These are phyloP conservation scores for Jaenimonas drosophilae DNA, from an alignment of 208 protist genomes.

Conservation along the genomic window DNA sequence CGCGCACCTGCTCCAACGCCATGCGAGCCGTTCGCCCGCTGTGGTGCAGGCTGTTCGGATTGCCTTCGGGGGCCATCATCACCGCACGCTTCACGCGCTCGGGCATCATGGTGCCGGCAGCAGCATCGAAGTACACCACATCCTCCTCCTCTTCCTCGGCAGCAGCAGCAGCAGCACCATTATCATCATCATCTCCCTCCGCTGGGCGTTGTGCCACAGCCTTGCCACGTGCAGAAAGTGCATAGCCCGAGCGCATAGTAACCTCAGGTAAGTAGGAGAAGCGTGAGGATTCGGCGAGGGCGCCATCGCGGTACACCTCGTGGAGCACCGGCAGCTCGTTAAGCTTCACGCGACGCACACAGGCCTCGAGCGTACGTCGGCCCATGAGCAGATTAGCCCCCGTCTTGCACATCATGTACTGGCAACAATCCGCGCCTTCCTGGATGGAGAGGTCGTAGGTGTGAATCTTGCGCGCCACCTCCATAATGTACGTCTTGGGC, in stretches of 20 bases:
- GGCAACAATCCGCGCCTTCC: slow-evolving; percentile 79
- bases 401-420: slow-evolving; percentile 86
- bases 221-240: too few species aligned
- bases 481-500: slow-evolving; percentile 64
- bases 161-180: too few species aligned
- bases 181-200: slow-evolving; percentile 2
- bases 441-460: slow-evolving; percentile 65
- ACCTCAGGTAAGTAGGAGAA: slow-evolving; percentile 25
- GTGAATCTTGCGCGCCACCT: slow-evolving; percentile 47
- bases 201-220: not conserved
- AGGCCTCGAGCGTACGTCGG: slow-evolving; percentile 30
- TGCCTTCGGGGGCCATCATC: slow-evolving; percentile 50
- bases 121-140: slow-evolving; percentile 63
- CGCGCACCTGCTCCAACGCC: slow-evolving; percentile 59
- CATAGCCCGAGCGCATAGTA: slow-evolving; percentile 15
- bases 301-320: slow-evolving; percentile 47
- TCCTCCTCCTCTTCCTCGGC: slow-evolving; percentile 18
- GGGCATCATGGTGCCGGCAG: slow-evolving; percentile 50
- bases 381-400: slow-evolving; percentile 73
- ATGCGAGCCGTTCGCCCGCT: slow-evolving; percentile 62
- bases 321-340: slow-evolving; percentile 42
- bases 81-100: slow-evolving; percentile 35
- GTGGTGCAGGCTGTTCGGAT: slow-evolving; percentile 69
- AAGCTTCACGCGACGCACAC: slow-evolving; percentile 35
- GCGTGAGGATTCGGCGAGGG: slow-evolving; percentile 22